Conservation (phyloP, 2,329 filamentous ascomycete genomes). For the Verticillium alfalfae region DNA sequence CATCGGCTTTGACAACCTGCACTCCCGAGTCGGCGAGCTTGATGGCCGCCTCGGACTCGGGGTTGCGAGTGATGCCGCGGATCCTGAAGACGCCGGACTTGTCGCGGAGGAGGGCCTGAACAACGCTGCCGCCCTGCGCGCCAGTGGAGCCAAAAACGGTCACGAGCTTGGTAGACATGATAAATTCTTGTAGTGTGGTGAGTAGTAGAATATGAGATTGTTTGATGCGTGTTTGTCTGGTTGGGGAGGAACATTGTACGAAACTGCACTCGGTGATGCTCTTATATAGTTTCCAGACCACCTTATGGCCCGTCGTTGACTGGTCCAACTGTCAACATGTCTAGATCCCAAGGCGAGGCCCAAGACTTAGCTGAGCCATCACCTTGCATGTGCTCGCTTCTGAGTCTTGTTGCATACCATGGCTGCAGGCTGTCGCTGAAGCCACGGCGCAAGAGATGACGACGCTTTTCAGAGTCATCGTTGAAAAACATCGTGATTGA, state of each 20-base stretch:
- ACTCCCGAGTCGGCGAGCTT: slow-evolving; percentile 16
- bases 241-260: neutral
- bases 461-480: neutral
- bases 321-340: neutral
- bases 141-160: slow-evolving; percentile 26
- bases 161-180: slow-evolving; percentile 20
- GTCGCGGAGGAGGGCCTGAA: slow-evolving; percentile 22
- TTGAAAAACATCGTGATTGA: neutral
- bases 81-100: slow-evolving; percentile 18
- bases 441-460: neutral
- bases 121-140: slow-evolving; percentile 22
- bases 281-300: neutral
- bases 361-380: neutral
- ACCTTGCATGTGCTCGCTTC: neutral
- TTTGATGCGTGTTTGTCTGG: neutral
- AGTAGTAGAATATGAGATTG: neutral
- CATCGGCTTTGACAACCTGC: slow-evolving; percentile 24
- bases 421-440: neutral
- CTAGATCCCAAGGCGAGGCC: neutral
- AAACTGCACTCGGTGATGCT: too few species aligned
- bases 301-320: neutral
- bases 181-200: neutral
- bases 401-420: neutral
- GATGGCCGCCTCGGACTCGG: slow-evolving; percentile 20
- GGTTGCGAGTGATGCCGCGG: slow-evolving; percentile 21